Base-by-base conservation (phyloP, 208 protist species). In the Leishmania arabica region DNA sequence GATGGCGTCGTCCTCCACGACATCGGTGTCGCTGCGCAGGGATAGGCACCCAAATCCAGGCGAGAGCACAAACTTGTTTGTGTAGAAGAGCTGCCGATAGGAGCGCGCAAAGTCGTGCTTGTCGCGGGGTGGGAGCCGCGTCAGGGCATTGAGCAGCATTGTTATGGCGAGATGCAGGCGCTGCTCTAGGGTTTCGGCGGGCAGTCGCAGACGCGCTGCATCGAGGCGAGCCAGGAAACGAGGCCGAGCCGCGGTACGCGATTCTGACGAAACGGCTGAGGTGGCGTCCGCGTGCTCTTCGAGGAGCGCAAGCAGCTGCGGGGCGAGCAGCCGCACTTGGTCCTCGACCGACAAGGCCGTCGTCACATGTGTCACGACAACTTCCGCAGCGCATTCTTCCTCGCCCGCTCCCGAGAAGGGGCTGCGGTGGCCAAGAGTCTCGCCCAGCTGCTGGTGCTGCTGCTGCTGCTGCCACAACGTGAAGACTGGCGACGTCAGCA, bases 111-210 rank as follows among this genome's bases (percentile, higher is more conserved):
- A 97, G 13, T 60, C 51, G 15, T 62, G 47, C 2, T 40, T 74
- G 31, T 11, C 65, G 37, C 80, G 71, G 0, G 72, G 56, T 0
- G 86, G 85, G 40, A 96, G 58, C 2, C 31, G 17, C 42, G 92
- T 66, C 21, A 90, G 69, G 4, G 58, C 70, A 65, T 97, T 95
- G 21, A 89, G 56, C 40, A 93, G 83, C 72, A 87, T 80, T 19
- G 85, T 82, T 21, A 94, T 13, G 45, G 69, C 89, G 17, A 94
- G 71, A 68, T 96, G 91, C 21, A 97, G 86, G 11, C 95, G 89
- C 56, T 96, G 89, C 82, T 94, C 88, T 1, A 97, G 5, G 5
- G 95, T 97, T 77, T 97, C 92, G 21, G 53, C 47, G 21, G 92
- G 90, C 47, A 96, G 77, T 4, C 78, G 82, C 31, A 75, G 76